Evolutionary conservation across 345 rosid genomes (phyloP).

Genomic region (Pistacia vera): DNA sequence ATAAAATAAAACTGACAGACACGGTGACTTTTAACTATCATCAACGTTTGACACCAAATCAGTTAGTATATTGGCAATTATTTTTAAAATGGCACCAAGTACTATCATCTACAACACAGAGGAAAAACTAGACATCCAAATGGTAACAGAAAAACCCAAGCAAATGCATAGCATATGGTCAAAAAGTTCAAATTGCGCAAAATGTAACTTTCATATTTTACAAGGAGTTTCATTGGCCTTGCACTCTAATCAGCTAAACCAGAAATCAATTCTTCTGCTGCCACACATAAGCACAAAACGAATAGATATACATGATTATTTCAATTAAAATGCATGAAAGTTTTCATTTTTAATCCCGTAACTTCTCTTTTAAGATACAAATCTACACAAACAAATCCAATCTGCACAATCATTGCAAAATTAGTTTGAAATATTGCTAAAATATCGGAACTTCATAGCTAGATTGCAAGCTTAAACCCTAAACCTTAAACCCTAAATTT

Average conservation of each 20-base stretch:
- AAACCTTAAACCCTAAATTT: constrained; percentile 44
- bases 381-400: neutral
- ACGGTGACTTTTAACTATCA: neutral
- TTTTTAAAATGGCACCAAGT: neutral
- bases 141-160: neutral
- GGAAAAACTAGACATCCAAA: neutral
- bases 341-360: too few relatives aligned
- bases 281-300: neutral
- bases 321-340: too few relatives aligned
- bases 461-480: constrained; percentile 24
- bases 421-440: neutral
- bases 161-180: neutral
- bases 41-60: neutral
- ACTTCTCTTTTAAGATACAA: too few relatives aligned
- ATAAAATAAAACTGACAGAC: neutral
- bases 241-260: neutral
- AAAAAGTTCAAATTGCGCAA: neutral
- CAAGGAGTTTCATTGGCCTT: neutral
- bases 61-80: neutral
- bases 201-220: neutral
- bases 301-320: neutral
- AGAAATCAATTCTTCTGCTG: neutral
- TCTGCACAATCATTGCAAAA: neutral
- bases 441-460: neutral
- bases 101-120: neutral